A percentile compares a stretch with the other conserved stretches of the same genome.
Evolutionary conservation across 106 monocot species (phyloP).

Genomic region (Phalaenopsis aphrodite): DNA sequence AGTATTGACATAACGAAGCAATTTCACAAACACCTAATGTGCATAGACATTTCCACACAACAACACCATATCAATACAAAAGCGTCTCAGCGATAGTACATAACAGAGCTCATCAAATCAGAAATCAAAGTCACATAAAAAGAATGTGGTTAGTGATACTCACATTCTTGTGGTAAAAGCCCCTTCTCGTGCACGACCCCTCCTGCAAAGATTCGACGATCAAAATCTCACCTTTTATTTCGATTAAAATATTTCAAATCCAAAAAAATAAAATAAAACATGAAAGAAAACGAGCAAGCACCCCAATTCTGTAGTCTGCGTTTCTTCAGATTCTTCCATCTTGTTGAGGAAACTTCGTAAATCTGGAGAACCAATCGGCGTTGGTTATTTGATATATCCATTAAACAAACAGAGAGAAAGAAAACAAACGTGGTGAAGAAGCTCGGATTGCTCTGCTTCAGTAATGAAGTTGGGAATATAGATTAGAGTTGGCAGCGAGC

Average conservation of each 20-base stretch:
- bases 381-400: not conserved
- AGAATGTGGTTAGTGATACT: conserved; percentile 14
- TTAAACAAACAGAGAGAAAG: not conserved
- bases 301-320: conserved; percentile 97
- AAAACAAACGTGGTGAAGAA: conserved; percentile 52
- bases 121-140: not conserved
- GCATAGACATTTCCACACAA: not conserved
- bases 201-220: conserved; percentile 28
- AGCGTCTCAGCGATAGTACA: not conserved
- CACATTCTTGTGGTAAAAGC: conserved; percentile 80
- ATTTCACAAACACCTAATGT: conserved; percentile 7
- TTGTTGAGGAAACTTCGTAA: conserved; percentile 54
- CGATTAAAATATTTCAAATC: not conserved
- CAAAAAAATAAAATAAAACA: not conserved
- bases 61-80: not conserved
- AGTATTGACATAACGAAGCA: not conserved
- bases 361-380: conserved; percentile 30
- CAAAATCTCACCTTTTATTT: not conserved
- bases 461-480: conserved; percentile 76
- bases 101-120: not conserved
- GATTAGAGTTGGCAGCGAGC: conserved; percentile 45
- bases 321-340: conserved; percentile 89
- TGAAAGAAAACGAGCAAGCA: conserved; percentile 13
- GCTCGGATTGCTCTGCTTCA: conserved; percentile 45
- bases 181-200: conserved; percentile 98